A percentile compares a stretch with the other conserved stretches of the same genome.
These are phyloP conservation scores for Metarhizium guizhouense DNA, from an alignment of 2,329 filamentous ascomycete species.

Conservation along the genomic window DNA sequence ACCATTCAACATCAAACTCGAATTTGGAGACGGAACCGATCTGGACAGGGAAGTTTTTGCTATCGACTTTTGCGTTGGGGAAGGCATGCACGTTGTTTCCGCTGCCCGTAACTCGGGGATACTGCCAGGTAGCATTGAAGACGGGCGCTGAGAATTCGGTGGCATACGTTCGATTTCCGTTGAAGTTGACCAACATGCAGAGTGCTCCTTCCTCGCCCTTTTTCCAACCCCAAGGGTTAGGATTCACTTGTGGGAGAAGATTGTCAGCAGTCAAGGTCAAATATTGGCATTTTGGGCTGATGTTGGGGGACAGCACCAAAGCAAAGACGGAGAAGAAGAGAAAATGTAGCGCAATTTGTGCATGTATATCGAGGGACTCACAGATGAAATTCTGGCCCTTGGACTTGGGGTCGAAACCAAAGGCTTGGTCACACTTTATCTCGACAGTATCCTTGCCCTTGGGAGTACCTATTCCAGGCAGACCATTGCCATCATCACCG, in stretches of 20 bases:
- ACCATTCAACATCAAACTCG: slow-evolving; percentile 38
- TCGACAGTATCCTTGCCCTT: slow-evolving; percentile 25
- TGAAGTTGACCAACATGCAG: slow-evolving; percentile 34
- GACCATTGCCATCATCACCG: slow-evolving; percentile 11
- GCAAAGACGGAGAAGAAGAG: too few species aligned
- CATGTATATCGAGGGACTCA: slow-evolving; percentile 21
- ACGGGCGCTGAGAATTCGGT: slow-evolving; percentile 35
- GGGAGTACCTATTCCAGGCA: slow-evolving; percentile 4
- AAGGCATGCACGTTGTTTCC: slow-evolving; percentile 40
- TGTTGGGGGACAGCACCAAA: too few species aligned
- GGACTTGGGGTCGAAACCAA: slow-evolving; percentile 35
- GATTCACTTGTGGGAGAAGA: slow-evolving; percentile 33
- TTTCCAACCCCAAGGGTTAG: slow-evolving; percentile 45
- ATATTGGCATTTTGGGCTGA: background rate
- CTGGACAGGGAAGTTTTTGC: slow-evolving; percentile 31
- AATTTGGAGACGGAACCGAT: slow-evolving; percentile 30
- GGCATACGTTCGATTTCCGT: slow-evolving; percentile 37
- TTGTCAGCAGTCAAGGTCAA: slow-evolving; percentile 1
- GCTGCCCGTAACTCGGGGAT: slow-evolving; percentile 24
- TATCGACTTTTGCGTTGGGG: slow-evolving; percentile 41
- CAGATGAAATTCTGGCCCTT: slow-evolving; percentile 37
- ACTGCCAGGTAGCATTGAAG: slow-evolving; percentile 46
- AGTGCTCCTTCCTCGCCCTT: slow-evolving; percentile 28
- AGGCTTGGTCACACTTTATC: slow-evolving; percentile 32
- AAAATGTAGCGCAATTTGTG: background rate